These are phyloP conservation scores for Bothriochloa decipiens DNA, from an alignment of 176 grass and related monocot species.

Conservation along the genomic window DNA sequence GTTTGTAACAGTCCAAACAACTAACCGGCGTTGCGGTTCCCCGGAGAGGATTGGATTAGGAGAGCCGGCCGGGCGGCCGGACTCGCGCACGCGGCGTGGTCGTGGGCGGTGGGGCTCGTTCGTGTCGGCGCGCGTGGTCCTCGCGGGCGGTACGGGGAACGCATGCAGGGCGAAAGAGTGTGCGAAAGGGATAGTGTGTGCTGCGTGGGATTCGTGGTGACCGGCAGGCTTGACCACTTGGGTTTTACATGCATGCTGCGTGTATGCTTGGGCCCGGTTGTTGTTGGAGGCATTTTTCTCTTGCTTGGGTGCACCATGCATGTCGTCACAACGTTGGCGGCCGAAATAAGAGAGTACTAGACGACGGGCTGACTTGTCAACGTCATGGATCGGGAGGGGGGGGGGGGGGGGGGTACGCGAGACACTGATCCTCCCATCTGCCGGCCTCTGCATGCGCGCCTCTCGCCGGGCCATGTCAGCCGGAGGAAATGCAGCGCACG, in stretches of 20 bases:
- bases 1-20: neutral
- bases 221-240: too few species aligned
- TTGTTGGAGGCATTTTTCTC: too few species aligned
- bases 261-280: too few species aligned
- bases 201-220: too few species aligned
- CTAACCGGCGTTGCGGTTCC: neutral
- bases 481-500: slow-evolving; percentile 41
- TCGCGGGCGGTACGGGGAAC: neutral
- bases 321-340: too few species aligned
- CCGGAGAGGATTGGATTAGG: too few species aligned
- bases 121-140: neutral
- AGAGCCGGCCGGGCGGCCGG: too few species aligned
- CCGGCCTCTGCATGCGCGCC: neutral
- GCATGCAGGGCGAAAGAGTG: neutral
- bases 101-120: neutral
- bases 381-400: slow-evolving; percentile 37
- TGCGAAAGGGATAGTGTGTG: neutral
- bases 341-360: neutral
- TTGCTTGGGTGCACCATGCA: too few species aligned
- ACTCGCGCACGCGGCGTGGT: neutral
- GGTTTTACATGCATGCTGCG: too few species aligned
- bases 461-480: slow-evolving; percentile 5
- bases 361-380: slow-evolving; percentile 36
- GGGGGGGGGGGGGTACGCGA: neutral
- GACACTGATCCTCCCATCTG: slow-evolving; percentile 39